Evolutionary conservation across 345 rosid genomes (phyloP).

Genomic region (Arabidopsis suecica): DNA sequence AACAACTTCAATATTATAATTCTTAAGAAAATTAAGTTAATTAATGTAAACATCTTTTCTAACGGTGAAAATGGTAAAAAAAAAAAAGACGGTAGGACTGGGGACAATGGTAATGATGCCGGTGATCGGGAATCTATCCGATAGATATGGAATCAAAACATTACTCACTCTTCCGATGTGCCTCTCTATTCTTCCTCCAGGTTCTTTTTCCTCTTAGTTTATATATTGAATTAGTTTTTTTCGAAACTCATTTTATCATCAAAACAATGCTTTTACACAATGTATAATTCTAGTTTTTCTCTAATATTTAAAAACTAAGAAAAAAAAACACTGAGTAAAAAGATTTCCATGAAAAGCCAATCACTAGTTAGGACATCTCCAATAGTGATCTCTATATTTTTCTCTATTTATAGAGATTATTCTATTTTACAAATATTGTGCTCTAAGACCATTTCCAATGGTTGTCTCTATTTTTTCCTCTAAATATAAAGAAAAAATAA

Average conservation of each 20-base stretch:
- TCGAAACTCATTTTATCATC: not conserved
- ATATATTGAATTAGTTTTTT: not conserved
- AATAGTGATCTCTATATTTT: too few relatives aligned
- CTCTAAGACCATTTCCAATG: too few relatives aligned
- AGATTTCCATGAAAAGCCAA: not conserved
- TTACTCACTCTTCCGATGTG: constrained; percentile 70
- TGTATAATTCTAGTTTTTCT: not conserved
- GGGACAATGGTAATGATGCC: constrained; percentile 87
- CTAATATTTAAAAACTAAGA: not conserved
- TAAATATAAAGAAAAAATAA: too few relatives aligned
- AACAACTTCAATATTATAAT: too few relatives aligned
- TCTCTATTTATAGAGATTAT: too few relatives aligned
- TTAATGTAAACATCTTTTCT: not conserved
- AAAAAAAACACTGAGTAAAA: not conserved
- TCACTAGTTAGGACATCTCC: too few relatives aligned
- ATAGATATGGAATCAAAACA: constrained; percentile 82
- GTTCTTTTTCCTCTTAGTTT: constrained; percentile 1
- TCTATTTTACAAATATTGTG: too few relatives aligned
- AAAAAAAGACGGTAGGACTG: constrained; percentile 62
- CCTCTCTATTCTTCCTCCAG: constrained; percentile 67
- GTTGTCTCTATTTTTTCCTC: too few relatives aligned
- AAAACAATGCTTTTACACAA: not conserved
- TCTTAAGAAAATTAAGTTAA: not conserved
- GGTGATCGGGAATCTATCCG: constrained; percentile 79
- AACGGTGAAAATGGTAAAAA: constrained; percentile 17